Conservation (phyloP, 2,329 filamentous ascomycete species). For the Dothistroma septosporum region DNA sequence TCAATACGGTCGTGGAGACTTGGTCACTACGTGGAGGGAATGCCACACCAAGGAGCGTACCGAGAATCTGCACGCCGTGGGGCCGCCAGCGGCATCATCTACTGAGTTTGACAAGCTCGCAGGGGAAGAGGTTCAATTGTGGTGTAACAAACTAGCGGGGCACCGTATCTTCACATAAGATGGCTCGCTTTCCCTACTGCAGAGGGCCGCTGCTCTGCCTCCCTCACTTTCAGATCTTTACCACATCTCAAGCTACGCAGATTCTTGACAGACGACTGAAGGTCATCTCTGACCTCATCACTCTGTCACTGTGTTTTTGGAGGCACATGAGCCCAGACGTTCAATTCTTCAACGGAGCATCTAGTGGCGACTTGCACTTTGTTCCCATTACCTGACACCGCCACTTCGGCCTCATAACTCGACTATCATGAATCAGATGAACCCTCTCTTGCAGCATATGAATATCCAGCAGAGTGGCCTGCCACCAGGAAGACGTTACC, state of each 20-base stretch:
- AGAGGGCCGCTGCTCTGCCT: background rate
- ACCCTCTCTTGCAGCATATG: conserved; percentile 2
- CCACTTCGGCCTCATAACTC: background rate
- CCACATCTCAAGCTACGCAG: background rate
- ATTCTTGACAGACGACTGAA: background rate
- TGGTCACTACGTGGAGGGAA: no score
- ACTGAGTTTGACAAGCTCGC: background rate
- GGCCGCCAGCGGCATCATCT: no score
- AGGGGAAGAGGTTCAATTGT: background rate
- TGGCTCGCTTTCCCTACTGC: background rate
- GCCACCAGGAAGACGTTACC: conserved; percentile 5
- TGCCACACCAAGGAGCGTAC: no score
- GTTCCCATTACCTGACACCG: conserved; percentile 3
- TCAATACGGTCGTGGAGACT: no score
- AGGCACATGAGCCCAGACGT: background rate
- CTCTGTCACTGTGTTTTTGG: background rate
- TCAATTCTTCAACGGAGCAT: background rate
- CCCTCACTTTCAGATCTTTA: background rate
- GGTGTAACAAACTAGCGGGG: background rate
- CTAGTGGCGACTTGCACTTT: conserved; percentile 1
- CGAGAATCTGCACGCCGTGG: no score
- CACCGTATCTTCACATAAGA: background rate
- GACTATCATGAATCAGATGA: background rate
- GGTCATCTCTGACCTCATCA: background rate
- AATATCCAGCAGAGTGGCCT: conserved; percentile 1